Evolutionary conservation across 2,329 filamentous ascomycete genomes (phyloP).

Genomic region (Drechslera avenae): DNA sequence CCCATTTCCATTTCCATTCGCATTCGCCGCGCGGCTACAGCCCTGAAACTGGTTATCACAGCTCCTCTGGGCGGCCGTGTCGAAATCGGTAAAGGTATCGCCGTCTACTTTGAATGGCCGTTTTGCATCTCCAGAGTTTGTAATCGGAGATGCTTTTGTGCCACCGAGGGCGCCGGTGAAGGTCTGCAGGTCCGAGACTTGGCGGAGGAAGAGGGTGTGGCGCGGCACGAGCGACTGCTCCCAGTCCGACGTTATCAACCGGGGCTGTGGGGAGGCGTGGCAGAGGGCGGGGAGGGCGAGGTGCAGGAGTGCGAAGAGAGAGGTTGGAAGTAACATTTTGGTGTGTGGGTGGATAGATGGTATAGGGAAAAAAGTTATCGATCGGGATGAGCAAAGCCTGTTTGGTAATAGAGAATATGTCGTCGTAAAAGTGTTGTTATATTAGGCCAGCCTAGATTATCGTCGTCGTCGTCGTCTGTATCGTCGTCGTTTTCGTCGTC

Average conservation of each 20-base stretch:
- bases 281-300: constrained; percentile 30
- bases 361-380: no score
- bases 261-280: constrained; percentile 30
- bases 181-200: constrained; percentile 40
- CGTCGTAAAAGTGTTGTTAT: neutral
- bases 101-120: constrained; percentile 41
- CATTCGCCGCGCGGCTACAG: constrained; percentile 56
- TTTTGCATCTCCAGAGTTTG: constrained; percentile 58
- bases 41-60: constrained; percentile 68
- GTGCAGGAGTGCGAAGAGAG: constrained; percentile 30
- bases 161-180: constrained; percentile 58
- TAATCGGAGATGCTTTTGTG: constrained; percentile 57
- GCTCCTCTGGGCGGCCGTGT: constrained; percentile 62
- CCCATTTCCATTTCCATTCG: constrained; percentile 5
- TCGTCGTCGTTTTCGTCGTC: neutral
- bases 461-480: no score
- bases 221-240: constrained; percentile 37
- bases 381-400: neutral
- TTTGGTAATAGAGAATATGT: constrained; percentile 4
- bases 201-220: constrained; percentile 43
- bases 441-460: no score
- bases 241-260: constrained; percentile 24
- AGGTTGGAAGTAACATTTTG: constrained; percentile 25
- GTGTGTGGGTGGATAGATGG: constrained; percentile 1
- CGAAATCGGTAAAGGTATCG: constrained; percentile 59